A percentile compares a stretch with the other conserved stretches of the same genome.
Conservation (phyloP, 2,329 filamentous ascomycete species). For the Scytalidium lignicola region DNA sequence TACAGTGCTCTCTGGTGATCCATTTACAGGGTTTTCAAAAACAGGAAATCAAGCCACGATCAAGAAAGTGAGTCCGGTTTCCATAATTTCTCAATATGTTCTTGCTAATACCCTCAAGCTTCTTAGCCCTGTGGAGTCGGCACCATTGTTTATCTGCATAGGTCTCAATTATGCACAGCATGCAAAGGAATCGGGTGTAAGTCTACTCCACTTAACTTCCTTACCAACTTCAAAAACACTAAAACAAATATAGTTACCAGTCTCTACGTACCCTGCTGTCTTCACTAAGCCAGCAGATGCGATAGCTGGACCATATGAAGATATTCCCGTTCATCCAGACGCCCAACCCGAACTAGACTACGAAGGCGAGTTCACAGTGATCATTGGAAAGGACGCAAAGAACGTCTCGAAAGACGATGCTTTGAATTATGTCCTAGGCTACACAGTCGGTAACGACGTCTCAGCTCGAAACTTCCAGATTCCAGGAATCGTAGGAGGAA, state of each 20-base stretch:
- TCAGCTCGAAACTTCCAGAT: conserved; percentile 34
- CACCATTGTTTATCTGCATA: conserved; percentile 50
- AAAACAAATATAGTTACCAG: conserved; percentile 7
- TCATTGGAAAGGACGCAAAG: conserved; percentile 43
- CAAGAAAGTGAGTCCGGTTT: conserved; percentile 5
- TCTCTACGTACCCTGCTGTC: conserved; percentile 42
- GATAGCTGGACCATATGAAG: conserved; percentile 30
- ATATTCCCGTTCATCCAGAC: conserved; percentile 42
- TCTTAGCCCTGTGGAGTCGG: conserved; percentile 8
- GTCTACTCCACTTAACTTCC: neutral
- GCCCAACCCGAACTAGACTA: conserved; percentile 46
- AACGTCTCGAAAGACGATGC: conserved; percentile 35
- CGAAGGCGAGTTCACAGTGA: conserved; percentile 60
- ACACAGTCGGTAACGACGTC: conserved; percentile 39
- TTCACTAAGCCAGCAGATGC: conserved; percentile 45
- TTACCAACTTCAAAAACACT: neutral
- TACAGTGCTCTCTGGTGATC: conserved; percentile 9
- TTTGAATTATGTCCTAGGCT: conserved; percentile 36
- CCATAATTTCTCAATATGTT: neutral
- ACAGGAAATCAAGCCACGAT: conserved; percentile 5
- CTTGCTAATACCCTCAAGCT: conserved; percentile 3
- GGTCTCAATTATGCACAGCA: conserved; percentile 57
- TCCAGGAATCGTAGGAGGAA: conserved; percentile 25
- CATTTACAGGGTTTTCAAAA: conserved; percentile 4
- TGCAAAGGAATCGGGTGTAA: conserved; percentile 14